Evolutionary conservation across 371 early-diverging fungal genomes (phyloP), one percentile per base, ranked within the genome.

Genomic region (Mortierella sp.): DNA sequence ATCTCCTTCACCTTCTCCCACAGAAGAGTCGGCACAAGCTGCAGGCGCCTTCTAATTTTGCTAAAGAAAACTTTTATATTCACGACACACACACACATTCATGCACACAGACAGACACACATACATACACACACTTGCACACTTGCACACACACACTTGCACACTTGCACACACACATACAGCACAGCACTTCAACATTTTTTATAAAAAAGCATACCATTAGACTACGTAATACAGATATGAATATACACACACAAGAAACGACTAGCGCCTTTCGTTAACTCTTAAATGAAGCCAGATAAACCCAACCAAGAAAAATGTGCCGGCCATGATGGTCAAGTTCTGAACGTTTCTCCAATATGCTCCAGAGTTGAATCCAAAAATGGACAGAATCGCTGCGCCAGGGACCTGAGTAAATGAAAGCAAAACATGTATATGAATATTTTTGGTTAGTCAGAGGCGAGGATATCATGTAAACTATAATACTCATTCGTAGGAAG

Each of bases 341-440:
- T 88, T 86, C 43, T 90, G 84, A 2, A 96, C 92, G 84, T 97
- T 96, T 1, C 87, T 86, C 96, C 96, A 96, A 83, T 91, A 97
- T 4, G 91, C 93, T 28, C 90, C 89, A 10, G 95, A 90, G 74
- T 95, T 91, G 78, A 98, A 94, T 0, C 97, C 97, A 85, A 98
- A 97, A 1, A 95, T 95, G 6, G 95, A 92, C 64, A 98, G 72
- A 28, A 98, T 94, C 3, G 91, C 90, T 0, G 95, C 93, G 26
- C 94, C 94, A 40, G 97, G 97, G 9, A 98, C 90, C 84, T 92
- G 24, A n/a, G n/a, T 11, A 51, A n/a, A n/a, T n/a, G 8, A 51
- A 51, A n/a, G 16, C n/a, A 51, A 22, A 1, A 30, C 4, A 30
- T 30, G 4, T 30, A 30, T 30, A 30, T 30, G 1, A 6, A 22